A percentile compares a stretch with the other conserved stretches of the same genome.
Evolutionary conservation across 441 rosid species (phyloP).

Genomic region (Melianthus villosus): DNA sequence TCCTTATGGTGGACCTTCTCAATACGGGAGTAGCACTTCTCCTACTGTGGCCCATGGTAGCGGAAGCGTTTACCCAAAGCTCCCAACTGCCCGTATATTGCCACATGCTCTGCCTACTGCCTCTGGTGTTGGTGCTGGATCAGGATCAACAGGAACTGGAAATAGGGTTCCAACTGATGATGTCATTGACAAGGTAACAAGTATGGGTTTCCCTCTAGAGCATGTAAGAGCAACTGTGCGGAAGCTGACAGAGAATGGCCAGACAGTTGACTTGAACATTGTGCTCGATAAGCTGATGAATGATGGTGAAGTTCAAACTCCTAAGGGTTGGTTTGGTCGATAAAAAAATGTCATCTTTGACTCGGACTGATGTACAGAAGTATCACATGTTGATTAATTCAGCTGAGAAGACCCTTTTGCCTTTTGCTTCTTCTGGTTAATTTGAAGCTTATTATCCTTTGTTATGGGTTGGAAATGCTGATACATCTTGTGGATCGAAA

Average conservation of each 20-base stretch:
- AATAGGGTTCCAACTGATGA: conserved; percentile 66
- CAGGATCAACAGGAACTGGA: conserved; percentile 51
- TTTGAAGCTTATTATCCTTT: too few relatives aligned
- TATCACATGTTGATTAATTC: too few relatives aligned
- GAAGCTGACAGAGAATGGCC: conserved; percentile 68
- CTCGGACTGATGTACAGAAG: conserved; percentile 26
- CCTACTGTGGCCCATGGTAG: conserved; percentile 21
- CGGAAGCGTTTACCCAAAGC: conserved; percentile 54
- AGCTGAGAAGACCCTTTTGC: too few relatives aligned
- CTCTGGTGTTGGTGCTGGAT: conserved; percentile 36
- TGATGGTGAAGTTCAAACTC: conserved; percentile 56
- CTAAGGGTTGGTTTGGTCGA: conserved; percentile 48
- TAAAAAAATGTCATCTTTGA: conserved; percentile 21
- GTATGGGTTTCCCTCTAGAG: conserved; percentile 84
- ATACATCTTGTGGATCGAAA: too few relatives aligned
- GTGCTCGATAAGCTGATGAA: conserved; percentile 91
- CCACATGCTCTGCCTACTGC: conserved; percentile 64
- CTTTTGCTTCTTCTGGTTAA: too few relatives aligned
- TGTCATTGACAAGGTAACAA: conserved; percentile 58
- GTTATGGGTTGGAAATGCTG: too few relatives aligned
- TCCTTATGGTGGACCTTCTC: conserved; percentile 44
- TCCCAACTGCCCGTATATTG: conserved; percentile 58
- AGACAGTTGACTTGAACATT: conserved; percentile 67
- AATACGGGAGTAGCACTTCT: conserved; percentile 31
- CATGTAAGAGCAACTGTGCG: conserved; percentile 69